A percentile compares a stretch with the other conserved stretches of the same genome.
phyloP scores from a whole-genome alignment of 2,329 filamentous ascomycete genomes.

The Ophiostoma sp. region DNA sequence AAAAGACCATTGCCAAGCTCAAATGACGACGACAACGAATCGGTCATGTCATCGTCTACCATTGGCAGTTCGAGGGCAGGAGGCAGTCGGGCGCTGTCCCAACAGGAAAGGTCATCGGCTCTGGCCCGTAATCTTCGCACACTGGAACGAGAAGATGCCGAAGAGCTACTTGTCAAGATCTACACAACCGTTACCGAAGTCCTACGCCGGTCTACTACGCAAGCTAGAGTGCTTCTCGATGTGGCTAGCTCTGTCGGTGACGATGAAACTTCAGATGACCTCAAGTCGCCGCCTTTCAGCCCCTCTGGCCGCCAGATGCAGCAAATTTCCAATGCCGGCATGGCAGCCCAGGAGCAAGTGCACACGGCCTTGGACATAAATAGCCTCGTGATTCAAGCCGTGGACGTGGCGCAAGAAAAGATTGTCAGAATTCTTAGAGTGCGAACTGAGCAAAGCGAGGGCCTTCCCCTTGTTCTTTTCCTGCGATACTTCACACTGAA shows the following conservation, averaged over 20 bases:
- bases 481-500: conserved; percentile 79
- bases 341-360: conserved; percentile 65
- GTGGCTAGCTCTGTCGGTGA: conserved; percentile 70
- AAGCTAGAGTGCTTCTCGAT: conserved; percentile 91
- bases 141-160: conserved; percentile 76
- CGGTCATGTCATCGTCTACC: conserved; percentile 80
- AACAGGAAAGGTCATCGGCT: conserved; percentile 84
- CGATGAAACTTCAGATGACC: conserved; percentile 26
- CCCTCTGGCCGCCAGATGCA: conserved; percentile 37
- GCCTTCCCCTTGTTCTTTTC: conserved; percentile 63
- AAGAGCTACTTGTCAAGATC: conserved; percentile 72
- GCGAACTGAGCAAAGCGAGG: conserved; percentile 65
- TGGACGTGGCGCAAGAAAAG: conserved; percentile 74
- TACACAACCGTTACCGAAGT: conserved; percentile 87
- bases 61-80: conserved; percentile 40
- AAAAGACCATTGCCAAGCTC: conserved; percentile 82
- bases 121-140: conserved; percentile 82
- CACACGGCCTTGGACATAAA: conserved; percentile 71
- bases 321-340: conserved; percentile 34
- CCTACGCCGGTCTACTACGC: conserved; percentile 74
- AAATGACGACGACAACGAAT: conserved; percentile 88
- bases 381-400: conserved; percentile 70
- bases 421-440: conserved; percentile 71
- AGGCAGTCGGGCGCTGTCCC: conserved; percentile 57
- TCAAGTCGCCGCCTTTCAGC: conserved; percentile 47